Base-by-base conservation (phyloP, 2,329 filamentous ascomycete species). In the Cytospora leucostoma region DNA sequence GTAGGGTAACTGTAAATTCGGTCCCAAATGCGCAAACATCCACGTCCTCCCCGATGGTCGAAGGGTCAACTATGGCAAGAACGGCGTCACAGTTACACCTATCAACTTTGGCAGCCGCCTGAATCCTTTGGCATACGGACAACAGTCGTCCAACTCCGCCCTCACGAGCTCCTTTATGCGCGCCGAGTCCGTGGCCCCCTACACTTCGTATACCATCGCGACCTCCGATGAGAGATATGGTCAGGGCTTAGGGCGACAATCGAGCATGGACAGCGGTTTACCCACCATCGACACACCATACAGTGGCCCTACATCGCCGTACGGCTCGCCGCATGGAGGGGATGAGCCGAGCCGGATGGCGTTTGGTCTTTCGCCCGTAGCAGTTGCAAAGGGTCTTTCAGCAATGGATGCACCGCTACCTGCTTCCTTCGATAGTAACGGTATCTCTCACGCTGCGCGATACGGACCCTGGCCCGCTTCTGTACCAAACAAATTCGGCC, bases 1-100 rank as follows among this genome's bases (percentile, higher is more conserved):
- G 62, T 59, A 97, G 92, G 95, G 95, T 69, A 97, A 97, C 78
- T 99, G 95, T 87, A 98, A 98, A 77, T 99, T 98, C 75, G 95
- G 95, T 67, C 91, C 92, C 67, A 98, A 98, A 78, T 99, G 95
- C 82, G 94, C 94, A 73, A 92, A 98, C 73, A 92, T 96, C 68
- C 95, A 99, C 77, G 90, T 98, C 72, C 88, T 97, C 56, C 93
- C 93, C 70, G 93, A 98, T 76, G 95, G 95, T 65, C 88, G 92
- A 71, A 87, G 94, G 74, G 92, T 98, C 74, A 97, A 97, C 77
- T 89, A 89, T 71, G 83, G 85, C 71, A 88, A 87, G 74, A 86
- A 86, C 71, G 85, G 85, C 79, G 90, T 83, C 80, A 90, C 81
- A 65, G 86, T 85, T 76, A 77, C 80, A 60, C 79, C 82, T 58